phyloP scores from a whole-genome alignment of 1,139 yeast genomes.

The Yamadazyma pseudoaaseri region DNA sequence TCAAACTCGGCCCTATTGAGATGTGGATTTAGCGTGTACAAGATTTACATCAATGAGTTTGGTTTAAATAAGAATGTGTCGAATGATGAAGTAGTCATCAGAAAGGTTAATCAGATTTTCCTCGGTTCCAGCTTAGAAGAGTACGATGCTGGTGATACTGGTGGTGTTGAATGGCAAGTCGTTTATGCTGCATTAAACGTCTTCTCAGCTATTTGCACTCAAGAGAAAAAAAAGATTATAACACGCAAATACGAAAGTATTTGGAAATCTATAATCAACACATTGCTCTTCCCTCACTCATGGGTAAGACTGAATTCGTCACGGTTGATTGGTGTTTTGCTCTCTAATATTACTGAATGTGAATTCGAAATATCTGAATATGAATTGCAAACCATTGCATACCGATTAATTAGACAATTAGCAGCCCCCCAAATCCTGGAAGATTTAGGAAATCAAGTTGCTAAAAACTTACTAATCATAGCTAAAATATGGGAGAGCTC shows the following conservation, averaged over 20 bases:
- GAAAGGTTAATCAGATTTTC: constrained; percentile 38
- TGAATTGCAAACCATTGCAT: constrained; percentile 63
- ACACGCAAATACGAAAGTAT: constrained; percentile 25
- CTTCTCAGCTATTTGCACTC: constrained; percentile 41
- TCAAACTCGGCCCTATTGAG: constrained; percentile 57
- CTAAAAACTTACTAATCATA: constrained; percentile 65
- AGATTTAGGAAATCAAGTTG: constrained; percentile 61
- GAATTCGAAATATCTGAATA: constrained; percentile 31
- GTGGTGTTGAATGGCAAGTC: constrained; percentile 66
- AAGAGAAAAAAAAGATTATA: constrained; percentile 31
- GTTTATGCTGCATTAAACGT: constrained; percentile 66
- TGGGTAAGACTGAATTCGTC: constrained; percentile 81
- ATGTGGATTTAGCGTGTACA: constrained; percentile 77
- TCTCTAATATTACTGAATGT: constrained; percentile 39
- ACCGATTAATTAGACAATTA: constrained; percentile 71
- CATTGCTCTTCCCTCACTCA: constrained; percentile 80
- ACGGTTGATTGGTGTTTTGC: constrained; percentile 55
- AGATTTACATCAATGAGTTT: constrained; percentile 54
- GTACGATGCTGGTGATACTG: constrained; percentile 23
- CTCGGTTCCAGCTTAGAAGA: constrained; percentile 29
- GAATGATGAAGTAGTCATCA: constrained; percentile 40
- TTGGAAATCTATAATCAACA: constrained; percentile 55
- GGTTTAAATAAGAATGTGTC: constrained; percentile 40
- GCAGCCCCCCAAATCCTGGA: constrained; percentile 75
- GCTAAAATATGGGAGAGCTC: constrained; percentile 62